Base-by-base conservation (phyloP, 2,329 filamentous ascomycete species). In the Beauveria australis region DNA sequence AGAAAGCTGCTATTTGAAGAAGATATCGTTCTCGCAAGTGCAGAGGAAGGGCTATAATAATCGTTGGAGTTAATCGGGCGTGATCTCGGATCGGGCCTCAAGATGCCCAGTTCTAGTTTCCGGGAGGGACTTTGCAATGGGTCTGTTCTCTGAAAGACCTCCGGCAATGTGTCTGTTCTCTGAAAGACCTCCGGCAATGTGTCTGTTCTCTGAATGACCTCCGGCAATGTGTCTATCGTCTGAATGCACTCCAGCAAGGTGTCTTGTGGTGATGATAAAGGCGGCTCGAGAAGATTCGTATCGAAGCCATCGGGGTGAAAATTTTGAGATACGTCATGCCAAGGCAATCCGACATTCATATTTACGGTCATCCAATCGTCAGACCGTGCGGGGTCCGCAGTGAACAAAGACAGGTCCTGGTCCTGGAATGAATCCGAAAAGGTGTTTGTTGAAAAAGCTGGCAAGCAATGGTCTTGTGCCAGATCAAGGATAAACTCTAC, bases 271-370 rank as follows among this genome's bases (percentile, higher is more conserved):
- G 44, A 47, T 9, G 8, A 9, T 16, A 51, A 12, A 22, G 22
- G 28, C 14, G 14, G 14, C 24, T 26, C 14, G 7, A 28, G 3
- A 9, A 26, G 24, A 16, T 5, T 28, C 8, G 28, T 51, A 26
- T 28, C 22, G 28, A 51, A 51, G 24, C 24, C 47, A 28, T 63
- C 0, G 66, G 67, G 10, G 66, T 68, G 10, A 67, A 68, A 0
- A 66, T 56, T 0, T 26, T 26, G 28, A 7, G 47, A 24, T 18
- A 14, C 28, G 24, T 9, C 22, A 16, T 51, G 14, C 47, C 47
- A 51, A 26, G 47, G 28, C 8, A 26, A 28, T 16, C 24, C 47
- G 14, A 24, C 14, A 16, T 51, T 16, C 22, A 28, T 51, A 22
- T 16, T 12, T 12, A 28, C 22, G 16, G 14, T 51, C 47, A 51